These are phyloP conservation scores for Paecilomyces niveus DNA, from an alignment of 2,329 filamentous ascomycete species.

Conservation along the genomic window DNA sequence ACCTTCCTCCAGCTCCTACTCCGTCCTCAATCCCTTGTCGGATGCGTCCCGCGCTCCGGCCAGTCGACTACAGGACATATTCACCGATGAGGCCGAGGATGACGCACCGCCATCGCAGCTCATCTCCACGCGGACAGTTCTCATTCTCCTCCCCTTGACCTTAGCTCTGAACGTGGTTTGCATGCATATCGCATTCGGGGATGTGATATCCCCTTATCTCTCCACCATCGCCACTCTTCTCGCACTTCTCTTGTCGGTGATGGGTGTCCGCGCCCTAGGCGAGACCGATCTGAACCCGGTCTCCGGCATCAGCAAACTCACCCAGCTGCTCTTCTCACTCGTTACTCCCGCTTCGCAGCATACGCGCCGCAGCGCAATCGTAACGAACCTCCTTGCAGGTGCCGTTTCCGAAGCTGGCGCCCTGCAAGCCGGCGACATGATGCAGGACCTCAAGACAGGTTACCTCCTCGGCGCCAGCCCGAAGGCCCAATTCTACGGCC, in stretches of 20 bases:
- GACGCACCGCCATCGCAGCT: conserved; percentile 82
- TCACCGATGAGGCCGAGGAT: conserved; percentile 47
- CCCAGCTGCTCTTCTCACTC: conserved; percentile 88
- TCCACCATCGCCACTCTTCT: conserved; percentile 75
- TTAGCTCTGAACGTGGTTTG: conserved; percentile 72
- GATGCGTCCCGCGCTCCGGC: conserved; percentile 12
- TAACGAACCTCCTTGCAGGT: conserved; percentile 91
- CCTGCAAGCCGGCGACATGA: conserved; percentile 87
- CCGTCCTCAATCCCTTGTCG: conserved; percentile 17
- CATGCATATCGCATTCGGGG: conserved; percentile 76
- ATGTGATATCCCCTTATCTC: conserved; percentile 70
- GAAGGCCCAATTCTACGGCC: conserved; percentile 93
- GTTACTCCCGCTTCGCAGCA: conserved; percentile 74
- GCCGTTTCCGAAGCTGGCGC: conserved; percentile 81
- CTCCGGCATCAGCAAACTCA: conserved; percentile 92
- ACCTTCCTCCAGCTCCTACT: conserved; percentile 24
- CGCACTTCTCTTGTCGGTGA: conserved; percentile 62
- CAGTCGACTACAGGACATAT: neutral
- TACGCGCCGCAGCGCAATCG: conserved; percentile 71
- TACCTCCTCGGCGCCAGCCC: conserved; percentile 87
- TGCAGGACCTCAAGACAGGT: conserved; percentile 96
- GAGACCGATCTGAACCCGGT: conserved; percentile 96
- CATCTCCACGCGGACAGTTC: conserved; percentile 63
- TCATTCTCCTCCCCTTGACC: conserved; percentile 68
- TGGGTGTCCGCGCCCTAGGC: conserved; percentile 59